Conservation (phyloP, 805 yeast species). For the Saccharomycopsis malanga region DNA sequence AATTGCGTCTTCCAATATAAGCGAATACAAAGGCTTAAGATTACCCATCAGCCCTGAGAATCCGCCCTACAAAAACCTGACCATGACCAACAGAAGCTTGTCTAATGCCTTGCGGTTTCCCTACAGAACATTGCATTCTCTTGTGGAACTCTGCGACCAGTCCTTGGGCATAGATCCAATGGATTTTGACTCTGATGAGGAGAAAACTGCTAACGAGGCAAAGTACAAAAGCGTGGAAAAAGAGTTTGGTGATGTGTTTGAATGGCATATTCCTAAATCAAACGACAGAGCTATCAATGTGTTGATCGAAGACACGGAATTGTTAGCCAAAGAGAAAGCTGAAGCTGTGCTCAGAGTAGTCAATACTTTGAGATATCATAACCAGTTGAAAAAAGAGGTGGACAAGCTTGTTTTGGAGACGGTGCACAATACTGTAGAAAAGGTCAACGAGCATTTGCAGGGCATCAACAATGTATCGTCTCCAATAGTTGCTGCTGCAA, state of each 20-base stretch:
- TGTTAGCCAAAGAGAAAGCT: slow-evolving; percentile 53
- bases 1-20: slow-evolving; percentile 28
- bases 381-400: slow-evolving; percentile 71
- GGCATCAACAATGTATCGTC: slow-evolving; percentile 1
- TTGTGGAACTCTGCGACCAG: slow-evolving; percentile 63
- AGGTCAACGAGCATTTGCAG: slow-evolving; percentile 8
- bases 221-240: slow-evolving; percentile 18
- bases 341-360: slow-evolving; percentile 65
- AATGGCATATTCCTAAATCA: slow-evolving; percentile 41
- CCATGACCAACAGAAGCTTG: not conserved
- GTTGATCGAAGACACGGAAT: slow-evolving; percentile 61
- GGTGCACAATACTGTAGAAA: slow-evolving; percentile 52
- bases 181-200: slow-evolving; percentile 35
- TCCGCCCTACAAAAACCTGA: not conserved
- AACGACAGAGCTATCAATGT: slow-evolving; percentile 59
- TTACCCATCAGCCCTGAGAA: slow-evolving; percentile 31
- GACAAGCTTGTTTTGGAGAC: slow-evolving; percentile 58
- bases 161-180: slow-evolving; percentile 70
- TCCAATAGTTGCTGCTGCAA: slow-evolving; percentile 3
- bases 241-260: slow-evolving; percentile 16
- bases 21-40: slow-evolving; percentile 54
- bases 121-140: slow-evolving; percentile 48
- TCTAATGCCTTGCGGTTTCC: slow-evolving; percentile 43
- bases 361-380: slow-evolving; percentile 66
- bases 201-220: slow-evolving; percentile 21